Conservation (phyloP, 164 flowering plant species). For the Aristolochia californica region DNA sequence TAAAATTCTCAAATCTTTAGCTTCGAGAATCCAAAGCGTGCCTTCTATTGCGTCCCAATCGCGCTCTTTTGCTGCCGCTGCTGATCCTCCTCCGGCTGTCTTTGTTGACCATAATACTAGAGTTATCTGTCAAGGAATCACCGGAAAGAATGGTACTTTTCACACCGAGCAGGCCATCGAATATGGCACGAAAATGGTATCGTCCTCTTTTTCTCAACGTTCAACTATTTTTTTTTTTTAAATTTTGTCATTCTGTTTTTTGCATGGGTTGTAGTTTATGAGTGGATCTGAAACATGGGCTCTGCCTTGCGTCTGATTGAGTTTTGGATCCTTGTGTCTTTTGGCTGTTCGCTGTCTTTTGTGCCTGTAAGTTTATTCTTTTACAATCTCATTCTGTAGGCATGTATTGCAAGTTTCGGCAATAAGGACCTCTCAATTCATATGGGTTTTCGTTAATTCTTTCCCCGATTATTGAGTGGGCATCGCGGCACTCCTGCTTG, state of each 20-base stretch:
- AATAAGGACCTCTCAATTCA: no score
- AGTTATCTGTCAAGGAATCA: slow-evolving; percentile 89
- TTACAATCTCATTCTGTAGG: no score
- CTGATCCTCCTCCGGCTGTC: slow-evolving; percentile 59
- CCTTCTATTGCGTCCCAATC: slow-evolving; percentile 13
- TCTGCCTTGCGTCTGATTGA: no score
- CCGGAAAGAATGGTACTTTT: slow-evolving; percentile 86
- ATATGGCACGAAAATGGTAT: slow-evolving; percentile 89
- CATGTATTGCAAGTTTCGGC: no score
- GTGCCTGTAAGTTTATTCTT: no score
- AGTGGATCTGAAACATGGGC: background rate
- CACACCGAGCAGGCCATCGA: slow-evolving; percentile 97
- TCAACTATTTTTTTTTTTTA: background rate
- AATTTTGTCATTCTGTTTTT: background rate
- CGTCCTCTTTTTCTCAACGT: background rate
- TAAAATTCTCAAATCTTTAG: slow-evolving; percentile 13
- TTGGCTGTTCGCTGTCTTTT: no score
- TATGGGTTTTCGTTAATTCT: no score
- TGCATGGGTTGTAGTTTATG: background rate
- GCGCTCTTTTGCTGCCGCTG: slow-evolving; percentile 42
- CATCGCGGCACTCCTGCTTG: no score
- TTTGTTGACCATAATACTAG: slow-evolving; percentile 89
- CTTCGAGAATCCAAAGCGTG: slow-evolving; percentile 8
- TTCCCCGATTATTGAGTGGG: no score
- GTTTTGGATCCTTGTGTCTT: no score